Evolutionary conservation across 306 rosid species (phyloP), one percentile per base, ranked within the genome.

Genomic region (Cucurbita ficifolia): DNA sequence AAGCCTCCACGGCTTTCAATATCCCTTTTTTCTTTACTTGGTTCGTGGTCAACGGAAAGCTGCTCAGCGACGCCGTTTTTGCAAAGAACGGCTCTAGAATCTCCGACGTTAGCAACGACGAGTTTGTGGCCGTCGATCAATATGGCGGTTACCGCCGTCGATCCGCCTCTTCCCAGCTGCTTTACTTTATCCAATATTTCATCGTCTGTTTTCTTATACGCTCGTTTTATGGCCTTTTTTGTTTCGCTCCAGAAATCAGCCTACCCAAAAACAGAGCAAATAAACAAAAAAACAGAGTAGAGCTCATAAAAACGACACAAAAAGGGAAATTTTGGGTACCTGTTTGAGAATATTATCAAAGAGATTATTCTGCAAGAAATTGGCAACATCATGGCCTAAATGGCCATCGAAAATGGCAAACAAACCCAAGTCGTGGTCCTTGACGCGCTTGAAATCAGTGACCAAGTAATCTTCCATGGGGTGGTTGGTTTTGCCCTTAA

Each of bases 331-430:
- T 42, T 18, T 55, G 29, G 42, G 12, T 42, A 82, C 95, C 89
- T 89, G 84, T 50, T 87, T 82, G 70, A 89, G 81, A 40, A 89
- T 89, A 68, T 82, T 85, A 13, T 84, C 75, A 14, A 89, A 89
- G 33, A 89, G 91, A 78, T 89, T 76, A 77, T 46, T 65, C 38
- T 83, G 88, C 83, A 89, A 87, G 81, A 83, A 89, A 82, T 72
- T 82, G 18, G 92, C 88, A 49, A 89, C 86, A 53, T 85, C 83
- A 72, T 89, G 88, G 61, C 96, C 91, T 75, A 82, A 83, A 79
- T 89, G 96, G 45, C 91, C 92, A 75, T 89, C 96, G 36, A 89
- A 89, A 62, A 89, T 89, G 7, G 96, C 96, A 78, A 89, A 87
- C 38, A 89, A 79, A 29, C 96, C 96, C 65, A 89, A 75, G 14